Percentiles rank a stretch among this genome's conserved stretches.
phyloP scores from a whole-genome alignment of 23 red algal species.

The Porphyridium purpureum region DNA sequence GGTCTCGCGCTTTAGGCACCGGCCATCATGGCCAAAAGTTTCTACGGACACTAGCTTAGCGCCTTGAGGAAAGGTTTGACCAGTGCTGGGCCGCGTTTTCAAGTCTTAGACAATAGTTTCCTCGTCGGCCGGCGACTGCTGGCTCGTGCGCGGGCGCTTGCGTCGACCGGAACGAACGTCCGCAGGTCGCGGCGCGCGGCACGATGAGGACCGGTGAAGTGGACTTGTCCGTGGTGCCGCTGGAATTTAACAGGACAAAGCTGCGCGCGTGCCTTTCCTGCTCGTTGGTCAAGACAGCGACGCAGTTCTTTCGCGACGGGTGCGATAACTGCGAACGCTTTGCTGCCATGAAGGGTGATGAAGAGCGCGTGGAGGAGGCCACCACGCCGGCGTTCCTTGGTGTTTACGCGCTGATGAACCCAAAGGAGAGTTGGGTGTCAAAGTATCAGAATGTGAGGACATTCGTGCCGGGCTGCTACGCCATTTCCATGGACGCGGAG shows the following conservation, averaged over 20 bases:
- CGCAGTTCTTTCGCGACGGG: conserved; percentile 68
- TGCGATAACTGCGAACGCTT: conserved; percentile 88
- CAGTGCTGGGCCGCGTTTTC: too few species aligned
- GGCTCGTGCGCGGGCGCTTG: too few species aligned
- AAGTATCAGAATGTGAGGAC: conserved; percentile 74
- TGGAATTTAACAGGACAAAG: conserved; percentile 42
- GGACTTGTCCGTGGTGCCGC: conserved; percentile 35
- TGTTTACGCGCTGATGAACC: conserved; percentile 43
- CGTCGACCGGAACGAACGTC: too few species aligned
- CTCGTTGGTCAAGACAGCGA: conserved; percentile 61
- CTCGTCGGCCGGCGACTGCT: too few species aligned
- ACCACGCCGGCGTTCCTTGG: conserved; percentile 78
- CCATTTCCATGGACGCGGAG: conserved; percentile 52
- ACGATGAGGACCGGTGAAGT: too few species aligned
- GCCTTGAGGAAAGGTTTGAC: too few species aligned
- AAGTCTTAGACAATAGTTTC: too few species aligned
- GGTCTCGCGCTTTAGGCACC: too few species aligned
- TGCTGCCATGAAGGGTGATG: conserved; percentile 17
- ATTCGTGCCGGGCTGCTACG: conserved; percentile 66
- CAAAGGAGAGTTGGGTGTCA: conserved; percentile 69
- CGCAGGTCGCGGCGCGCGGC: too few species aligned
- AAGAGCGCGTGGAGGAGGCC: conserved; percentile 46
- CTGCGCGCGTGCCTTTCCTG: conserved; percentile 89
- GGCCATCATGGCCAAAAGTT: too few species aligned
- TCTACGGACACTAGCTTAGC: too few species aligned